Percentiles rank a stretch among this genome's conserved stretches.
Evolutionary conservation across 169 alveolate species (phyloP).

Genomic region (Plasmodium relictum): DNA sequence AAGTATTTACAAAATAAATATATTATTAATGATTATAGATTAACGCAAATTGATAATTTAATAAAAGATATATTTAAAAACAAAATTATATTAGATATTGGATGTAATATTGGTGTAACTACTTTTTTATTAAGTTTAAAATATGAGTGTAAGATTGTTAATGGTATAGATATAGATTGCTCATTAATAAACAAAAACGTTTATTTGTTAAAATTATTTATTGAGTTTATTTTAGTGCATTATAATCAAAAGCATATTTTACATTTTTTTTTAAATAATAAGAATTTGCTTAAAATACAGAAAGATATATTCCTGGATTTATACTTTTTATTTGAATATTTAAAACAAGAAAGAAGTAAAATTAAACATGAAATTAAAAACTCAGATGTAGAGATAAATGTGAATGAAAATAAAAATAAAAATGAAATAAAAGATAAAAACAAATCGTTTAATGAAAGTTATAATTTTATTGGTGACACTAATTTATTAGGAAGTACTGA

Average conservation of each 20-base stretch:
- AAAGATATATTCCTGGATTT: slow-evolving; percentile 22
- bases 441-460: neutral
- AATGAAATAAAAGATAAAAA: neutral
- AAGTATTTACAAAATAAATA: neutral
- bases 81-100: slow-evolving; percentile 51
- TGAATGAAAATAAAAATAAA: neutral
- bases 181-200: slow-evolving; percentile 34
- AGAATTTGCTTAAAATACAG: slow-evolving; percentile 10
- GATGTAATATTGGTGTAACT: slow-evolving; percentile 54
- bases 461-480: neutral
- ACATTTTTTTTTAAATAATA: slow-evolving; percentile 24
- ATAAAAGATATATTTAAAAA: slow-evolving; percentile 34
- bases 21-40: slow-evolving; percentile 41
- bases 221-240: slow-evolving; percentile 41
- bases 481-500: neutral
- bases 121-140: slow-evolving; percentile 52
- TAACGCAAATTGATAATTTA: slow-evolving; percentile 20
- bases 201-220: slow-evolving; percentile 23
- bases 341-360: neutral
- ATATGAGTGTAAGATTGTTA: slow-evolving; percentile 40
- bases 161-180: slow-evolving; percentile 66
- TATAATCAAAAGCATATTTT: slow-evolving; percentile 44
- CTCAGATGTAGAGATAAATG: neutral
- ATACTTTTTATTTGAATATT: slow-evolving; percentile 16
- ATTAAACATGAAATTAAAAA: neutral